Evolutionary conservation across 2,329 filamentous ascomycete species (phyloP).

Genomic region (Phaeosphaeriaceae sp.): DNA sequence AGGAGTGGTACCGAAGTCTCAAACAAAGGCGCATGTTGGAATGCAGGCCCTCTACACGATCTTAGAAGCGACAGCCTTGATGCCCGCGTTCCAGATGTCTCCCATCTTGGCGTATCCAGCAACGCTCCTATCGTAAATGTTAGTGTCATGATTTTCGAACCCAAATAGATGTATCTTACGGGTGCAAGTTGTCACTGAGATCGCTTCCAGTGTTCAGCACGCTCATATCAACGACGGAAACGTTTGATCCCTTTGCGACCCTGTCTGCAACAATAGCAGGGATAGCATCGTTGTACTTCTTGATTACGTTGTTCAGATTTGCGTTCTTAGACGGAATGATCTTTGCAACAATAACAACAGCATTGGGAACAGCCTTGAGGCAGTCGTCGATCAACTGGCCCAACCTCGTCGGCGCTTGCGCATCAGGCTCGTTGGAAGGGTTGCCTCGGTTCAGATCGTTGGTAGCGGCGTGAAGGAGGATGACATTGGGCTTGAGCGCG

Average conservation of each 20-base stretch:
- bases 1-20: neutral
- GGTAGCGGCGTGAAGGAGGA: conserved; percentile 29
- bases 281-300: conserved; percentile 35
- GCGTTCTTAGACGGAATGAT: conserved; percentile 35
- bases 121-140: conserved; percentile 17
- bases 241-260: conserved; percentile 27
- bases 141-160: too few relatives aligned
- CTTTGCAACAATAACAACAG: conserved; percentile 48
- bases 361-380: conserved; percentile 34
- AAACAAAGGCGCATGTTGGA: neutral
- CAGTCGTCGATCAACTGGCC: conserved; percentile 44
- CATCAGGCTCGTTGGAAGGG: conserved; percentile 22
- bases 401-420: conserved; percentile 43
- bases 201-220: conserved; percentile 19
- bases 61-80: conserved; percentile 12
- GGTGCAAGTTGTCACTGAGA: conserved; percentile 36
- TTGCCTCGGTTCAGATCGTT: conserved; percentile 28
- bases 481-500: conserved; percentile 24
- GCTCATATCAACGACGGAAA: conserved; percentile 36
- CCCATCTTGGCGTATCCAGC: conserved; percentile 41
- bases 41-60: neutral
- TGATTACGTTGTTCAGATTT: conserved; percentile 19
- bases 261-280: conserved; percentile 28
- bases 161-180: conserved; percentile 28
- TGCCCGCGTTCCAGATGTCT: conserved; percentile 30